Percentiles rank a stretch among this genome's conserved stretches.
These are phyloP conservation scores for Naematelia aurantialba DNA, from an alignment of 768 basidiomycete species.

Conservation along the genomic window DNA sequence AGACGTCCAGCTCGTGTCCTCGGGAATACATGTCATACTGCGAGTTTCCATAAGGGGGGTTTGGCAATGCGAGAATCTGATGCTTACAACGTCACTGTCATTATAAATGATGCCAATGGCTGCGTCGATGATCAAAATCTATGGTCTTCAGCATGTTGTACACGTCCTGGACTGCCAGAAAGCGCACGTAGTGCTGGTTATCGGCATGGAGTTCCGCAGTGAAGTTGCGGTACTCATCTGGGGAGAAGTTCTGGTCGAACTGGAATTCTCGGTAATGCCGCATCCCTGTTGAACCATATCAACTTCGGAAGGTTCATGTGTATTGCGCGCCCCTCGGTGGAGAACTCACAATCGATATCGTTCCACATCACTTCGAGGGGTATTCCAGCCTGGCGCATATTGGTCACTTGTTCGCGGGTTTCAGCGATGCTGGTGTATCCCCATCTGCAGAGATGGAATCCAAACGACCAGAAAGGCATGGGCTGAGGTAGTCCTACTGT, in stretches of 20 bases:
- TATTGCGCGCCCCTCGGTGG: neutral
- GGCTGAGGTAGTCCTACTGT: slow-evolving; percentile 67
- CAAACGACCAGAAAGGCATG: slow-evolving; percentile 72
- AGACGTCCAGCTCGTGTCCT: slow-evolving; percentile 62
- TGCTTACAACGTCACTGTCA: slow-evolving; percentile 28
- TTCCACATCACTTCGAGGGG: slow-evolving; percentile 64
- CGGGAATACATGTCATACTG: slow-evolving; percentile 58
- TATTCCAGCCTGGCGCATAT: slow-evolving; percentile 65
- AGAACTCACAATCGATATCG: slow-evolving; percentile 40
- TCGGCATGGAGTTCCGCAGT: slow-evolving; percentile 39
- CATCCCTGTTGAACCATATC: neutral
- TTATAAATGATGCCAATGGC: slow-evolving; percentile 33
- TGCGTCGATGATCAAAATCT: slow-evolving; percentile 46
- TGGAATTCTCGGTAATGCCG: slow-evolving; percentile 43
- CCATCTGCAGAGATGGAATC: slow-evolving; percentile 66
- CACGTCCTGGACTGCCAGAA: neutral
- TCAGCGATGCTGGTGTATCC: slow-evolving; percentile 60
- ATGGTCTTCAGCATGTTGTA: neutral
- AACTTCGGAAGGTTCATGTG: neutral
- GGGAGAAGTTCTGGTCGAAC: slow-evolving; percentile 37
- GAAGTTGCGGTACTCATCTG: slow-evolving; percentile 39
- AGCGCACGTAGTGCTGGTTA: slow-evolving; percentile 43
- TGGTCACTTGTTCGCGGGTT: slow-evolving; percentile 58
- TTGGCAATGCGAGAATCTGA: too few species aligned
- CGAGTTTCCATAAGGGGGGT: neutral